Percentiles rank a stretch among this genome's conserved stretches.
Evolutionary conservation across 2,329 filamentous ascomycete species (phyloP).

Genomic region (Penicillium brasilianum): DNA sequence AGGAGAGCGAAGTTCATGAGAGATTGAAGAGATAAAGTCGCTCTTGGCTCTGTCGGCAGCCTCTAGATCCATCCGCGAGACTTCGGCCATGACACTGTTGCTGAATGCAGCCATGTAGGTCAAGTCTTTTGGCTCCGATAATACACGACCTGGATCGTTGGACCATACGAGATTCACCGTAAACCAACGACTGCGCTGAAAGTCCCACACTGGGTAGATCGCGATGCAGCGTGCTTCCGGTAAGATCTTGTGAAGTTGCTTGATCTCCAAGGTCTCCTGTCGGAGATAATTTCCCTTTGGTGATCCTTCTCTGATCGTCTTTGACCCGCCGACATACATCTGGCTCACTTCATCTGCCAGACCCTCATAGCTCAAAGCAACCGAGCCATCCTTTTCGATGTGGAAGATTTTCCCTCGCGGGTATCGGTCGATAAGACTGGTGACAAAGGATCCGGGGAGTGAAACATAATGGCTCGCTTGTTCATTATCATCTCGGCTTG

Average conservation of each 20-base stretch:
- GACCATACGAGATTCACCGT: slow-evolving; percentile 38
- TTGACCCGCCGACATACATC: slow-evolving; percentile 7
- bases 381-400: slow-evolving; percentile 28
- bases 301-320: slow-evolving; percentile 7
- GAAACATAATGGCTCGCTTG: slow-evolving; percentile 20
- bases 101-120: slow-evolving; percentile 38
- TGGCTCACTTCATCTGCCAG: slow-evolving; percentile 22
- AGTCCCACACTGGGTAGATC: slow-evolving; percentile 42
- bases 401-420: slow-evolving; percentile 31
- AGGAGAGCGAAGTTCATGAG: slow-evolving; percentile 44
- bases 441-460: slow-evolving; percentile 23
- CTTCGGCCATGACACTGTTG: slow-evolving; percentile 43
- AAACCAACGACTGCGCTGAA: slow-evolving; percentile 36
- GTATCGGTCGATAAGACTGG: slow-evolving; percentile 27
- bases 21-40: slow-evolving; percentile 41
- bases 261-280: slow-evolving; percentile 23
- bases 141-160: slow-evolving; percentile 32
- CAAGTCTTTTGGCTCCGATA: slow-evolving; percentile 36
- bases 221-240: slow-evolving; percentile 35
- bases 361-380: slow-evolving; percentile 29
- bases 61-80: slow-evolving; percentile 37
- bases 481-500: slow-evolving; percentile 9
- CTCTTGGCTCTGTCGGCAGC: slow-evolving; percentile 40
- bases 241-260: slow-evolving; percentile 26
- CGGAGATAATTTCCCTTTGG: slow-evolving; percentile 18